Evolutionary conservation across 2,329 filamentous ascomycete species (phyloP).

Genomic region (Talaromyces funiculosus): DNA sequence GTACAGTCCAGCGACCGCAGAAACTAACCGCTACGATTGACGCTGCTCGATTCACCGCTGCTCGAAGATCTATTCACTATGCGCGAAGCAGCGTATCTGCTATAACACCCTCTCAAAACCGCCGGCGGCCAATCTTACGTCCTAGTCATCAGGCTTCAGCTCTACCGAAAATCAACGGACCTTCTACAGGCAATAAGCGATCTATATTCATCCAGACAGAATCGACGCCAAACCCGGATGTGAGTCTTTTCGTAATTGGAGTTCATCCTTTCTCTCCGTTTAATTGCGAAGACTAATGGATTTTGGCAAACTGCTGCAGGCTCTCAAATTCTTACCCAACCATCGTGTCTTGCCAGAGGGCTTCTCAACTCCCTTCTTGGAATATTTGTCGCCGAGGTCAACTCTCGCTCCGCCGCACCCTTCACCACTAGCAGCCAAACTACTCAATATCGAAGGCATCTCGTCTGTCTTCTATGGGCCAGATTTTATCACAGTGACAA

Average conservation of each 20-base stretch:
- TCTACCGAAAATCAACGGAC: conserved; percentile 33
- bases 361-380: conserved; percentile 71
- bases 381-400: conserved; percentile 83
- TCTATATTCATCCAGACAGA: conserved; percentile 98
- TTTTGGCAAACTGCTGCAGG: conserved; percentile 28
- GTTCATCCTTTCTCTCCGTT: not conserved
- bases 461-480: conserved; percentile 88
- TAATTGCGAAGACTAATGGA: not conserved
- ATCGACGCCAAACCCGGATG: conserved; percentile 87
- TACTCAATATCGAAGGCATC: conserved; percentile 93
- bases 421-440: conserved; percentile 80
- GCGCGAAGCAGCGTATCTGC: conserved; percentile 39
- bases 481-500: conserved; percentile 96
- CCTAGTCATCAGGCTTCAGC: conserved; percentile 36
- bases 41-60: conserved; percentile 20
- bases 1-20: conserved; percentile 22
- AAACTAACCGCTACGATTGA: conserved; percentile 18
- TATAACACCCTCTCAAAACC: conserved; percentile 44
- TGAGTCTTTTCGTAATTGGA: conserved; percentile 27
- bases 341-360: conserved; percentile 72
- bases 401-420: conserved; percentile 85
- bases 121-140: conserved; percentile 42
- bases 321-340: conserved; percentile 93
- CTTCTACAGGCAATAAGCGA: conserved; percentile 47
- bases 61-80: conserved; percentile 22